phyloP scores from a whole-genome alignment of 306 rosid species.

The Cucurbita argyrosperma region DNA sequence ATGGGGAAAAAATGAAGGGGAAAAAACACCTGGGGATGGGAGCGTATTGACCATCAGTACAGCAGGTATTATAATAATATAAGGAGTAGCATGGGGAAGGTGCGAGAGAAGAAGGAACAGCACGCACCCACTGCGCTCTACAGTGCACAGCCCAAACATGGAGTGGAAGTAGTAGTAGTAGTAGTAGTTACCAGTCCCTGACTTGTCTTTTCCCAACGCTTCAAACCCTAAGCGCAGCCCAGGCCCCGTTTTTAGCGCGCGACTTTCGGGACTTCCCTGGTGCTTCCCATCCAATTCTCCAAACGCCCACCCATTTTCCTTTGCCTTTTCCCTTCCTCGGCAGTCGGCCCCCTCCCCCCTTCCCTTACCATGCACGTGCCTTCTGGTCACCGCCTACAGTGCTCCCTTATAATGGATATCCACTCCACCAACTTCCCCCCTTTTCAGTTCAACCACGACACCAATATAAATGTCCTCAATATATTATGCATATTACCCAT shows the following conservation, averaged over 20 bases:
- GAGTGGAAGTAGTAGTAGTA: neutral
- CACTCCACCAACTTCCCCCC: too few relatives aligned
- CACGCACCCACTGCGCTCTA: neutral
- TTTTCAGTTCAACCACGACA: too few relatives aligned
- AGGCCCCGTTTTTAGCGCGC: slow-evolving; percentile 30
- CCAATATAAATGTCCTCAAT: too few relatives aligned
- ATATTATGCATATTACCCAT: too few relatives aligned
- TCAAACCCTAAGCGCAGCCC: neutral
- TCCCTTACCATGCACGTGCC: neutral
- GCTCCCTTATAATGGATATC: too few relatives aligned
- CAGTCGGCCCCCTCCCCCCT: neutral
- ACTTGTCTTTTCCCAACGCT: slow-evolving; percentile 30
- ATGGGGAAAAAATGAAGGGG: neutral
- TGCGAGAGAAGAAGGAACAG: neutral
- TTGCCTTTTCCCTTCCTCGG: neutral
- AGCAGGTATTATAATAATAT: neutral
- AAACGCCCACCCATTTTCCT: neutral
- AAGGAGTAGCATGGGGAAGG: neutral
- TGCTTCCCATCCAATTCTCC: too few relatives aligned
- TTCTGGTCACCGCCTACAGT: neutral
- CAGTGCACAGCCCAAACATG: neutral
- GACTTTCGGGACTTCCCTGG: slow-evolving; percentile 30
- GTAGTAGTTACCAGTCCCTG: neutral
- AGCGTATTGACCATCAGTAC: neutral
- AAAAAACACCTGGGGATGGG: neutral